phyloP scores from a whole-genome alignment of 2,329 filamentous ascomycete species.

The Penicillium sp. region DNA sequence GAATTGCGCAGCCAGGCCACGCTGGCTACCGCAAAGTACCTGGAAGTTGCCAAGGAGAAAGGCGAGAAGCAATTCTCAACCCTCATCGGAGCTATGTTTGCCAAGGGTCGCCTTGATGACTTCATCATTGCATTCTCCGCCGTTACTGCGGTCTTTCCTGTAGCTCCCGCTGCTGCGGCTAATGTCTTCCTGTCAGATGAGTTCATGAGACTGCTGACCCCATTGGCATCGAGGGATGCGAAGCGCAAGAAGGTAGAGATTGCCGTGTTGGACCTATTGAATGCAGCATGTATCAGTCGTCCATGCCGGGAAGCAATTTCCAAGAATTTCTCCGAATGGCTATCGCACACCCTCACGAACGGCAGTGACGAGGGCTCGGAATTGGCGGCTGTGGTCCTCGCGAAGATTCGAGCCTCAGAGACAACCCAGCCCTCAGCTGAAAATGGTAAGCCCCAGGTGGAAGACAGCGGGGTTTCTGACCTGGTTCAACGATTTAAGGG shows the following conservation, averaged over 20 bases:
- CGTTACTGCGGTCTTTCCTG: constrained; percentile 83
- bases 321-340: constrained; percentile 82
- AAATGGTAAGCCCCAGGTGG: constrained; percentile 35
- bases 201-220: constrained; percentile 75
- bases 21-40: constrained; percentile 77
- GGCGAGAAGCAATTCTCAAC: constrained; percentile 69
- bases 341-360: constrained; percentile 78
- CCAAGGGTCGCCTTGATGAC: constrained; percentile 78
- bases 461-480: constrained; percentile 51
- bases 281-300: constrained; percentile 84
- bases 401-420: constrained; percentile 56
- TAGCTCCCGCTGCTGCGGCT: constrained; percentile 73
- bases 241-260: constrained; percentile 85
- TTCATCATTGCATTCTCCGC: constrained; percentile 90
- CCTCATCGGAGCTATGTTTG: constrained; percentile 72
- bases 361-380: constrained; percentile 57
- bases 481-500: constrained; percentile 57
- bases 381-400: constrained; percentile 70
- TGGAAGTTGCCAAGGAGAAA: constrained; percentile 72
- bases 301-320: constrained; percentile 79
- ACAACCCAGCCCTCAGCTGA: constrained; percentile 29
- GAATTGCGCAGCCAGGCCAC: constrained; percentile 78
- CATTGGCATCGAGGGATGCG: constrained; percentile 74
- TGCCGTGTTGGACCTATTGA: constrained; percentile 83
- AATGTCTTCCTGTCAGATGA: constrained; percentile 84